Base-by-base conservation (phyloP, 257 asterid species). In the Nicotiana benthamiana region DNA sequence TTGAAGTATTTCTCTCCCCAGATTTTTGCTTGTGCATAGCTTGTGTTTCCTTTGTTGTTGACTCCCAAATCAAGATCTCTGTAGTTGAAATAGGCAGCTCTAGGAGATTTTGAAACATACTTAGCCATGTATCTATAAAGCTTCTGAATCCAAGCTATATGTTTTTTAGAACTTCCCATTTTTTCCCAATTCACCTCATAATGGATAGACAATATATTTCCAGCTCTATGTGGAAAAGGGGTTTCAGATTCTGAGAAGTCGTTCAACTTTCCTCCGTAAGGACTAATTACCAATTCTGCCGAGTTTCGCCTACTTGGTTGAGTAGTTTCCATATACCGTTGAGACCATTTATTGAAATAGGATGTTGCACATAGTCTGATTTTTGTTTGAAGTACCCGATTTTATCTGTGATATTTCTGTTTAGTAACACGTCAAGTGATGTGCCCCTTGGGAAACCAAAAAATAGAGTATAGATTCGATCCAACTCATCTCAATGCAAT, bases 401-500 rank as follows among this genome's bases (percentile, higher is more conserved):
- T 68, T 68, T 2, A 36, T 4, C 13, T 68, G 56, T 2, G 53
- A 6, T 51, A 9, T 22, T 24, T 24, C 61, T 22, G 5, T 40
- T 9, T 2, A 57, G 40, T 5, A 79, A 62, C 52, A 15, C 75
- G 0, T 61, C 40, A 32, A 11, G 6, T 27, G 74, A 12, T 24
- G 81, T 36, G 0, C 18, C 61, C 8, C 36, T 9, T 6, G 74
- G 74, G 48, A 26, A 36, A 16, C 48, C n/a, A 2, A 5, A 40
- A 61, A 79, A 11, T 24, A 78, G 30, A 43, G 27, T 7, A 13
- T 5, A 2, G 75, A 79, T 34, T 61, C 75, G 2, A 79, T 22
- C 81, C 81, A 79, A 6, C 61, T 79, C 75, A 61, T 79, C 36
- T 79, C 81, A 9, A 2, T 79, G 75, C 56, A 36, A 24, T 79